Evolutionary conservation across 495 filamentous ascomycete species (phyloP).

Genomic region (Penicillium dipodomyicola): DNA sequence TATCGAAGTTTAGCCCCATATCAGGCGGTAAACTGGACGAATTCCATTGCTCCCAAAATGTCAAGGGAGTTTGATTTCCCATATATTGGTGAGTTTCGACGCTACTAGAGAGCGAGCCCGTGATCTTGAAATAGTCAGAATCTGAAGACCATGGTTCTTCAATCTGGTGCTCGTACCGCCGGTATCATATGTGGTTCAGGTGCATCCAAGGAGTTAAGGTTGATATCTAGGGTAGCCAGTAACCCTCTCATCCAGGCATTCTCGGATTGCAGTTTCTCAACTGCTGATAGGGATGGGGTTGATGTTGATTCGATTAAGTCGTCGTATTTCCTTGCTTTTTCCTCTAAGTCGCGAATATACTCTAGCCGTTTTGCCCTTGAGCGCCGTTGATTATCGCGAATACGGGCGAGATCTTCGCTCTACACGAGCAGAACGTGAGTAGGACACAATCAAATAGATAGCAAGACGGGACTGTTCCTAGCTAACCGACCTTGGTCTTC

Average conservation of each 20-base stretch:
- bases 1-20: not conserved
- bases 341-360: slow-evolving; percentile 15
- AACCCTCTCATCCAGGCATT: slow-evolving; percentile 6
- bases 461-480: not conserved
- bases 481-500: slow-evolving; percentile 1
- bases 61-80: not conserved
- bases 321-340: slow-evolving; percentile 10
- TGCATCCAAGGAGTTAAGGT: not conserved
- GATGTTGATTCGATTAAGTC: not conserved
- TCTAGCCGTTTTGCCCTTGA: slow-evolving; percentile 11
- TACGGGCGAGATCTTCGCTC: slow-evolving; percentile 17
- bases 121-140: not conserved
- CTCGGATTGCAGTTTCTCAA: not conserved
- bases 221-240: not conserved
- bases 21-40: not conserved
- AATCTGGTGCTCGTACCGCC: not conserved
- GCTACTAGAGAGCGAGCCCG: not conserved
- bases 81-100: not conserved
- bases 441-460: not conserved
- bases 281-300: not conserved
- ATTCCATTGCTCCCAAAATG: slow-evolving; percentile 4
- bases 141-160: not conserved
- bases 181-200: not conserved
- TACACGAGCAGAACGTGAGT: not conserved
- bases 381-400: slow-evolving; percentile 19